These are phyloP conservation scores for Penicillium rolfsii DNA, from an alignment of 2,329 filamentous ascomycete genomes.

Conservation along the genomic window DNA sequence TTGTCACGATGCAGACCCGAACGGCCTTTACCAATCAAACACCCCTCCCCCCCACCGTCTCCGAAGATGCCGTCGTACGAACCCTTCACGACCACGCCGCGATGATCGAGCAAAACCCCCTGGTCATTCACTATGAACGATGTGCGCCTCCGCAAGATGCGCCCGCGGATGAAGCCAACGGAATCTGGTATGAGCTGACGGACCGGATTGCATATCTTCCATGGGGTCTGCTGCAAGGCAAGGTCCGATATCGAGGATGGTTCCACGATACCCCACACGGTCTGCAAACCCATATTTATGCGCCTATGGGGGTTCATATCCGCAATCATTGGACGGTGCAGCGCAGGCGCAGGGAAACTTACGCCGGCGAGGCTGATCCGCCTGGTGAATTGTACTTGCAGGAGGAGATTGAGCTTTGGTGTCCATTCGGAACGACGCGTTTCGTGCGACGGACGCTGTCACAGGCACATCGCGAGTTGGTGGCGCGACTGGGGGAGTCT, in stretches of 20 bases:
- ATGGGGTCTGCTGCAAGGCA: slow-evolving; percentile 63
- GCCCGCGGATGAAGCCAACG: slow-evolving; percentile 68
- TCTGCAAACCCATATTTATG: slow-evolving; percentile 80
- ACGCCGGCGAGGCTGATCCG: slow-evolving; percentile 23
- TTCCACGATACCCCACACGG: slow-evolving; percentile 75
- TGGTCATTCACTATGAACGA: slow-evolving; percentile 71
- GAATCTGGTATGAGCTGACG: slow-evolving; percentile 75
- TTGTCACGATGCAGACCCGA: slow-evolving; percentile 16
- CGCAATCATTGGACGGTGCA: slow-evolving; percentile 72
- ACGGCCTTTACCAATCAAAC: slow-evolving; percentile 8
- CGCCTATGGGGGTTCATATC: slow-evolving; percentile 80
- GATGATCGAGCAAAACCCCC: slow-evolving; percentile 85
- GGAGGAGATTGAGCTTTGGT: slow-evolving; percentile 81
- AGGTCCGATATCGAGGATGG: slow-evolving; percentile 75
- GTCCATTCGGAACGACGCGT: slow-evolving; percentile 71
- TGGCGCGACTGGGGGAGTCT: slow-evolving; percentile 59
- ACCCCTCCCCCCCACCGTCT: slow-evolving; percentile 53
- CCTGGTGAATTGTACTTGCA: slow-evolving; percentile 75
- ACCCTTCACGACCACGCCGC: slow-evolving; percentile 75
- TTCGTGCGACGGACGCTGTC: slow-evolving; percentile 84
- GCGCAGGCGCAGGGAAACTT: slow-evolving; percentile 71
- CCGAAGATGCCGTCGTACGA: slow-evolving; percentile 67
- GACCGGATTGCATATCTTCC: slow-evolving; percentile 76
- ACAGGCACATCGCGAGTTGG: slow-evolving; percentile 70
- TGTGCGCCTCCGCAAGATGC: slow-evolving; percentile 70